Percentiles rank a stretch among this genome's conserved stretches.
Evolutionary conservation across 1,284 basidiomycete genomes (phyloP).

Genomic region (Microbotryomycetes sp.): DNA sequence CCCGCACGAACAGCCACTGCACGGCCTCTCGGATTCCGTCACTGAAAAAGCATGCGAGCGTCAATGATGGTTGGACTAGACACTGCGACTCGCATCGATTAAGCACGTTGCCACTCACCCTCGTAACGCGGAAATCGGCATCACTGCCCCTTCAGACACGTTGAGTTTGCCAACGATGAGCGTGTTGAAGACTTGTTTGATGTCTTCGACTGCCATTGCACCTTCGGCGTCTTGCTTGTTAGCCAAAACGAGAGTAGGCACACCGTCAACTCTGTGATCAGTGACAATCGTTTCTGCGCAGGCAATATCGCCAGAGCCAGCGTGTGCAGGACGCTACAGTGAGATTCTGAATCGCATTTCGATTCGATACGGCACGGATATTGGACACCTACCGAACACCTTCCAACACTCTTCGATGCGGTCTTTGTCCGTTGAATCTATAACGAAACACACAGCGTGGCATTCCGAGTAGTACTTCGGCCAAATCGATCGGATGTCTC

Average conservation of each 20-base stretch:
- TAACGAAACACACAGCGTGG: conserved; percentile 84
- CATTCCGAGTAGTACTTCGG: conserved; percentile 87
- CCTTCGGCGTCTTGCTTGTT: conserved; percentile 83
- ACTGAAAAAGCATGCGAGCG: conserved; percentile 45
- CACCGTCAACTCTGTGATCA: conserved; percentile 73
- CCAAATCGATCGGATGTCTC: conserved; percentile 87
- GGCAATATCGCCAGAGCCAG: neutral
- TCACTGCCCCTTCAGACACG: conserved; percentile 50
- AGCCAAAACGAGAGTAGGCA: conserved; percentile 78
- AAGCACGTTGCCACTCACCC: conserved; percentile 58
- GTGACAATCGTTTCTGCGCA: conserved; percentile 69
- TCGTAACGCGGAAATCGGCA: conserved; percentile 80
- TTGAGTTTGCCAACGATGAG: conserved; percentile 36
- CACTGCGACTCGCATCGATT: no score
- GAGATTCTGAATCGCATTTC: neutral
- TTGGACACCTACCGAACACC: conserved; percentile 63
- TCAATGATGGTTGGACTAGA: no score
- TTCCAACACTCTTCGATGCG: conserved; percentile 85
- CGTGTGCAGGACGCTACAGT: neutral
- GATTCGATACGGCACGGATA: no score
- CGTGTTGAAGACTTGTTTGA: conserved; percentile 45
- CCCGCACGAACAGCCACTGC: conserved; percentile 69
- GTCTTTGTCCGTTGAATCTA: conserved; percentile 81
- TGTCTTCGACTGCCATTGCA: conserved; percentile 76
- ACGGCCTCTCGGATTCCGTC: conserved; percentile 83